Base-by-base conservation (phyloP, 2,329 filamentous ascomycete species). In the Didymella glomerata region DNA sequence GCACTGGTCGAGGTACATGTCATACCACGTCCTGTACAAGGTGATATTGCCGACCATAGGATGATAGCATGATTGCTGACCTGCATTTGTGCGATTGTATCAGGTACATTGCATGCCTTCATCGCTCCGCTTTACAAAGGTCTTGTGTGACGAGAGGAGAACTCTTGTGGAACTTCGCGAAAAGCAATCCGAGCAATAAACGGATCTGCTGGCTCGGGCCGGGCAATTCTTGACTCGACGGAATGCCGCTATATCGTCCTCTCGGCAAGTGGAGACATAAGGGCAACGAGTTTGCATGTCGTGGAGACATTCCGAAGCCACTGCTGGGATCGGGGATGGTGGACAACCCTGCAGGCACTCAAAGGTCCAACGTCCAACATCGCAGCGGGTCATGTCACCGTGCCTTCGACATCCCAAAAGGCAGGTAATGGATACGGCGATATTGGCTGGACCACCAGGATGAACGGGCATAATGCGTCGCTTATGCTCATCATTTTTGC, bases 401-500 rank as follows among this genome's bases (percentile, higher is more conserved):
- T 32, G 25, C 47, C 32, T 47, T 30, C 18, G 51, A 34, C 51
- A 13, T 14, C 24, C 34, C 42, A 36, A 11, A 36, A n/a, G 14
- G 30, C 18, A 44, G 30, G 14, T 8, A 32, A 2, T 32, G 20
- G 27, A 34, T 34, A 32, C 20, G 34, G 32, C 22, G 20, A 32
- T 36, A n/a, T n/a, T 34, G 32, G 25, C 28, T 32, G 30, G 32
- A 46, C 36, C 5, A 16, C 48, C 25, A 48, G 41, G 48, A 30
- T 57, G 20, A 20, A 22, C 18, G 16, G 13, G 40, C 32, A 49
- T 36, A 28, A 34, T 50, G 40, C 20, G 24, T 54, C 40, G 48
- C 48, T 56, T 55, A 52, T 62, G 60, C 51, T 56, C 51, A 53
- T 47, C 44, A 60, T 41, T 42, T 30, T 53, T 24, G 55, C 56